Percentiles rank a stretch among this genome's conserved stretches.
Conservation (phyloP, 2,329 filamentous ascomycete species). For the Paracoccidioides lutzii region DNA sequence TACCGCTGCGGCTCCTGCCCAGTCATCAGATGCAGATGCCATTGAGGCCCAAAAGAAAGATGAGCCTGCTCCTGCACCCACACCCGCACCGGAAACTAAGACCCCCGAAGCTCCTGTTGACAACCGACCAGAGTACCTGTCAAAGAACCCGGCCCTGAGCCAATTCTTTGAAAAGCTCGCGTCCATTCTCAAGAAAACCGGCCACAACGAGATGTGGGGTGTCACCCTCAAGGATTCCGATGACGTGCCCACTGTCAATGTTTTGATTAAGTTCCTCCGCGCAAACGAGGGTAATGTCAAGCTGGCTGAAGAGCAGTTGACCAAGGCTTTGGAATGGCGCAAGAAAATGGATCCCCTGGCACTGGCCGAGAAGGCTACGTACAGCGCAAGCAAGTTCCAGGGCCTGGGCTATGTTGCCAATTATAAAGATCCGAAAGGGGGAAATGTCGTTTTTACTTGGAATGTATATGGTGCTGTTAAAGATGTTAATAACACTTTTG, state of each 20-base stretch:
- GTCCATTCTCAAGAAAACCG: constrained; percentile 43
- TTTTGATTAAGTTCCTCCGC: constrained; percentile 86
- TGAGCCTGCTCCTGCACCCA: neutral
- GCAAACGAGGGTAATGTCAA: constrained; percentile 68
- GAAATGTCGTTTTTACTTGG: constrained; percentile 61
- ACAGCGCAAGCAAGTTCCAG: constrained; percentile 57
- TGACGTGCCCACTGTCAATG: constrained; percentile 64
- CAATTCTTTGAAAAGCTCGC: constrained; percentile 48
- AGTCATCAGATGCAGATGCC: constrained; percentile 9
- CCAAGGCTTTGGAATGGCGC: constrained; percentile 69
- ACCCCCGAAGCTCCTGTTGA: constrained; percentile 11
- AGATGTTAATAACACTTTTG: constrained; percentile 68
- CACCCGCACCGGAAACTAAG: neutral
- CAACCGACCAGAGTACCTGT: constrained; percentile 24
- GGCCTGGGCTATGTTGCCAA: constrained; percentile 69
- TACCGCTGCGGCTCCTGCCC: neutral
- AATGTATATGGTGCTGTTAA: constrained; percentile 87
- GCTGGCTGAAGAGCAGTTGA: constrained; percentile 65
- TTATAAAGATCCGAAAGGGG: constrained; percentile 45
- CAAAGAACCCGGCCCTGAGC: constrained; percentile 33
- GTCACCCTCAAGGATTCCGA: constrained; percentile 46
- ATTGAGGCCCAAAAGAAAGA: constrained; percentile 11
- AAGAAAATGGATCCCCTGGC: constrained; percentile 60
- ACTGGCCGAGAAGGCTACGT: constrained; percentile 48
- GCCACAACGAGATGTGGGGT: constrained; percentile 75